phyloP scores from a whole-genome alignment of 257 asterid species.

The Datura wrightii region DNA sequence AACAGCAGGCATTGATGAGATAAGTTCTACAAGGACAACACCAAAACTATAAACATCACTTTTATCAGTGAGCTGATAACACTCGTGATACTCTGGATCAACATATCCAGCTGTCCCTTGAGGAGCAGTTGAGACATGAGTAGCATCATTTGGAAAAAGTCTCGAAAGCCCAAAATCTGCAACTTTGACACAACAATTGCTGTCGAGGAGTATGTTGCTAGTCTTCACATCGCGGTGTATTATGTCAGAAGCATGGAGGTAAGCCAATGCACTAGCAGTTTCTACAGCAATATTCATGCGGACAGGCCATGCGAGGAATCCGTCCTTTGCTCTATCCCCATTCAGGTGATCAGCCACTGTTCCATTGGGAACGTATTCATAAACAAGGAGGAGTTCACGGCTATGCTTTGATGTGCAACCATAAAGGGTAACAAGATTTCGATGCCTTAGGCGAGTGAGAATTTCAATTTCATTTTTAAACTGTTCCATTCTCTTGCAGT shows the following conservation, averaged over 20 bases:
- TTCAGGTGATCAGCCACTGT: slow-evolving; percentile 79
- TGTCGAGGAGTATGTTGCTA: slow-evolving; percentile 68
- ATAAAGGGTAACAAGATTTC: slow-evolving; percentile 68
- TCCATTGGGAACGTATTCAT: slow-evolving; percentile 75
- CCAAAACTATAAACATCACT: slow-evolving; percentile 90
- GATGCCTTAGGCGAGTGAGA: slow-evolving; percentile 67
- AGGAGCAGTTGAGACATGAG: slow-evolving; percentile 83
- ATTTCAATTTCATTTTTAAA: slow-evolving; percentile 74
- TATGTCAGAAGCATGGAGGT: slow-evolving; percentile 71
- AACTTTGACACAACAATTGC: slow-evolving; percentile 65
- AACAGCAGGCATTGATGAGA: slow-evolving; percentile 82
- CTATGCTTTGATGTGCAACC: slow-evolving; percentile 80
- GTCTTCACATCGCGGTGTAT: slow-evolving; percentile 83
- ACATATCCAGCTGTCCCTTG: slow-evolving; percentile 90
- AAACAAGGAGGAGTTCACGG: slow-evolving; percentile 81
- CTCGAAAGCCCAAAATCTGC: slow-evolving; percentile 86
- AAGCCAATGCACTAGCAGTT: slow-evolving; percentile 67
- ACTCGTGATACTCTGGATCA: slow-evolving; percentile 83
- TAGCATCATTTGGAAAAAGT: slow-evolving; percentile 62
- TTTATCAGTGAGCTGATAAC: slow-evolving; percentile 67
- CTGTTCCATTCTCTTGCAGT: slow-evolving; percentile 70
- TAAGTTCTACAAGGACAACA: slow-evolving; percentile 74
- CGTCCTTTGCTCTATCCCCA: slow-evolving; percentile 49
- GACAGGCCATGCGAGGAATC: slow-evolving; percentile 58
- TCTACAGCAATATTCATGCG: slow-evolving; percentile 78